A percentile compares a stretch with the other conserved stretches of the same genome.
These are phyloP conservation scores for Phytophthora sansomeana DNA, from an alignment of 352 stramenopile genomes.

Conservation along the genomic window DNA sequence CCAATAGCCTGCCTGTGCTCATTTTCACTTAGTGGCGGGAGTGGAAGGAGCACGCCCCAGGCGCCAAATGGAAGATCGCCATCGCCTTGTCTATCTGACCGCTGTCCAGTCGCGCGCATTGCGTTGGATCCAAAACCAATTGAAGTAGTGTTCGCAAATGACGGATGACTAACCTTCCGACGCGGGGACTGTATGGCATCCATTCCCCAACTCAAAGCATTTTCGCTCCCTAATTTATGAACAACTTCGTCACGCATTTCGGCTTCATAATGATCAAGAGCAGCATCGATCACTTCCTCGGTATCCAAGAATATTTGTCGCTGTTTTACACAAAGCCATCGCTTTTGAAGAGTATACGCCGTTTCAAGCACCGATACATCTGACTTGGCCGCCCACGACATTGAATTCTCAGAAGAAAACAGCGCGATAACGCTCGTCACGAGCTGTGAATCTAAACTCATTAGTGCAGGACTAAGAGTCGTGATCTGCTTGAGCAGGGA, in stretches of 20 bases:
- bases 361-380: conserved; percentile 22
- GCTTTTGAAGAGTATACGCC: conserved; percentile 54
- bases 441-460: conserved; percentile 69
- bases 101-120: conserved; percentile 14
- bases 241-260: conserved; percentile 71
- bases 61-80: conserved; percentile 64
- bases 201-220: conserved; percentile 82
- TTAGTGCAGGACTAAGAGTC: conserved; percentile 40
- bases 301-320: conserved; percentile 74
- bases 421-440: conserved; percentile 65
- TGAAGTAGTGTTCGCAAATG: conserved; percentile 11
- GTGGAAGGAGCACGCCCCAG: conserved; percentile 76
- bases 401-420: conserved; percentile 62
- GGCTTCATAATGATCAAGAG: conserved; percentile 70
- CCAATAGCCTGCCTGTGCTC: conserved; percentile 43
- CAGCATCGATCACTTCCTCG: conserved; percentile 74
- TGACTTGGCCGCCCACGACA: conserved; percentile 37
- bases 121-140: conserved; percentile 13
- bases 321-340: conserved; percentile 79
- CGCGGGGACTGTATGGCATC: conserved; percentile 86
- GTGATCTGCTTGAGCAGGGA: conserved; percentile 80
- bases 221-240: conserved; percentile 74
- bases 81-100: conserved; percentile 17
- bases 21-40: conserved; percentile 77
- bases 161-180: conserved; percentile 46